Evolutionary conservation across 257 asterid genomes (phyloP).

Genomic region (Fraxinus anomala): DNA sequence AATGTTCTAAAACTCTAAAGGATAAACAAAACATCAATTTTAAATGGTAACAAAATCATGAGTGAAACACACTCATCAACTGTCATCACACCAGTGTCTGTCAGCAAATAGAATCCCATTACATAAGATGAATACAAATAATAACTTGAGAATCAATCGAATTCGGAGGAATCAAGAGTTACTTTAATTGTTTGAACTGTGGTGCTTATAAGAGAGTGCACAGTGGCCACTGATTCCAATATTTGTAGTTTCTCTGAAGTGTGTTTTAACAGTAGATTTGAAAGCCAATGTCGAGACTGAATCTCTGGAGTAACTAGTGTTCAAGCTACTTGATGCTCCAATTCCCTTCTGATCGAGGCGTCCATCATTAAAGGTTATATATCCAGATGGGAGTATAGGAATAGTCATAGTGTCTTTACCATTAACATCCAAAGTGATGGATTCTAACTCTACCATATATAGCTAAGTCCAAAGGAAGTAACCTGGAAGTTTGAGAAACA

Average conservation of each 20-base stretch:
- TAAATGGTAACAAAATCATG: too few relatives aligned
- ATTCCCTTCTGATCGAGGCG: constrained; percentile 17
- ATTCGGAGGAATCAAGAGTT: constrained; percentile 33
- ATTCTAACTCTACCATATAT: constrained; percentile 22
- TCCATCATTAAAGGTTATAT: constrained; percentile 54
- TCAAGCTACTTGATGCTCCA: constrained; percentile 35
- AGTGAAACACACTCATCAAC: too few relatives aligned
- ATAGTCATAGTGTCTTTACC: constrained; percentile 40
- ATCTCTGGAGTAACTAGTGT: constrained; percentile 19
- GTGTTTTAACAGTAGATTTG: too few relatives aligned
- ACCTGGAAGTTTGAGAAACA: constrained; percentile 65
- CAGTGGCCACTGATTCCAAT: constrained; percentile 48
- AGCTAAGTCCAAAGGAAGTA: constrained; percentile 1
- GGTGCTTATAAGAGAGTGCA: constrained; percentile 50
- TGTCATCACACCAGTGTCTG: not conserved
- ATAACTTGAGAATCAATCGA: constrained; percentile 16
- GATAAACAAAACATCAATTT: too few relatives aligned
- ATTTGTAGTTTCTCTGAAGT: constrained; percentile 34
- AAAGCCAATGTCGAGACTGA: constrained; percentile 49
- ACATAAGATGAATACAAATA: not conserved
- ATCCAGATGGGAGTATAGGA: constrained; percentile 67
- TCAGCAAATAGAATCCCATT: not conserved
- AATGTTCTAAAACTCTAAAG: too few relatives aligned
- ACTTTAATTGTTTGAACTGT: constrained; percentile 49
- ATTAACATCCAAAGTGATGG: constrained; percentile 33